Percentiles rank a stretch among this genome's conserved stretches.
Evolutionary conservation across 768 basidiomycete species (phyloP).

Genomic region (Mycena vitilis): DNA sequence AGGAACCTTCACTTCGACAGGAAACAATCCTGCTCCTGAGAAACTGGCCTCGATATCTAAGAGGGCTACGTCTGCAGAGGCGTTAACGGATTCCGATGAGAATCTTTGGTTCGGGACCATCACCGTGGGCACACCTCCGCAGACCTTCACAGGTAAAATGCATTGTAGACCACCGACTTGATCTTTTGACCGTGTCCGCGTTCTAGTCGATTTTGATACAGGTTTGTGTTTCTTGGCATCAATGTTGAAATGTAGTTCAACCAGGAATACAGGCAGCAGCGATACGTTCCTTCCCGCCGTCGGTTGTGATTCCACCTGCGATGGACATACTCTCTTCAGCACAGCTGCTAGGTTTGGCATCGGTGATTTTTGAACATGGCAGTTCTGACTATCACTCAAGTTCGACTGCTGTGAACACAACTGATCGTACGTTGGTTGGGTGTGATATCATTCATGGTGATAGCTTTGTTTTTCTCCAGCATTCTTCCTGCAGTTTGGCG

Average conservation of each 20-base stretch:
- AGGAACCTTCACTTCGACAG: conserved; percentile 21
- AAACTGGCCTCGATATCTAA: conserved; percentile 22
- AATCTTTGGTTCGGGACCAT: conserved; percentile 33
- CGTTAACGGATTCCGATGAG: conserved; percentile 28
- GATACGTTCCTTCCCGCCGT: conserved; percentile 61
- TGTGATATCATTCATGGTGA: background rate
- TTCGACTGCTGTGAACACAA: conserved; percentile 47
- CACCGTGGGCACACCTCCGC: conserved; percentile 60
- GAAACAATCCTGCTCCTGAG: conserved; percentile 23
- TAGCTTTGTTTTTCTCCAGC: conserved; percentile 33
- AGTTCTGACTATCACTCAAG: conserved; percentile 30
- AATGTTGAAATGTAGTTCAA: background rate
- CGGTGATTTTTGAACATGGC: background rate
- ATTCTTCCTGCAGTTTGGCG: conserved; percentile 60
- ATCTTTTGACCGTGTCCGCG: conserved; percentile 3
- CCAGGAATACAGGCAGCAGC: conserved; percentile 51
- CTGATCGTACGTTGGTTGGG: conserved; percentile 13
- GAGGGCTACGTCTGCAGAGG: conserved; percentile 19
- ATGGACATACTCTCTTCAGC: conserved; percentile 52
- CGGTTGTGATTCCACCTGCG: conserved; percentile 49
- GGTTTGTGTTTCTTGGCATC: conserved; percentile 38
- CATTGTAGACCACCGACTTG: too few species aligned
- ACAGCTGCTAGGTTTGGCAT: conserved; percentile 40
- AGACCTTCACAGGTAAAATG: conserved; percentile 52
- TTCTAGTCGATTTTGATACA: conserved; percentile 63